Evolutionary conservation across 495 filamentous ascomycete genomes (phyloP).

Genomic region (Neurospora sp.): DNA sequence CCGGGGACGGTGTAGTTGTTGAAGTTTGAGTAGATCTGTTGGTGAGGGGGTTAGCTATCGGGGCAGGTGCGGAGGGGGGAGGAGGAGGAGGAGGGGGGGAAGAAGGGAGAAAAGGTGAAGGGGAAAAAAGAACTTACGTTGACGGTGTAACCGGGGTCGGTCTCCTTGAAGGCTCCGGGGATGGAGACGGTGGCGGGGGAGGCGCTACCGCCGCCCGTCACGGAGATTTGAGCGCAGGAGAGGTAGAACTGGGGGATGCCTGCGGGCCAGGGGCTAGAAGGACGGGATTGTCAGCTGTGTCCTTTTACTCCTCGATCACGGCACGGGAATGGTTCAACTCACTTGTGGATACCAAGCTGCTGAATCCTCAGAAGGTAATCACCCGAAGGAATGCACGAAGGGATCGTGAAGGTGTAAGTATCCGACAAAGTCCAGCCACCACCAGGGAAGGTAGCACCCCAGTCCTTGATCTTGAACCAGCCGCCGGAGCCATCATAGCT

Average conservation of each 20-base stretch:
- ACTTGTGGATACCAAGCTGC: conserved; percentile 50
- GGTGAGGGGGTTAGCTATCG: background rate
- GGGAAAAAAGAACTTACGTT: conserved; percentile 14
- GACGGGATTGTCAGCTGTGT: too few species aligned
- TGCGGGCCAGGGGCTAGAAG: conserved; percentile 25
- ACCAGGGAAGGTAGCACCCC: conserved; percentile 29
- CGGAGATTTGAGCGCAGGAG: conserved; percentile 48
- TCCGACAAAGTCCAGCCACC: conserved; percentile 24
- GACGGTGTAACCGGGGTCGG: conserved; percentile 45
- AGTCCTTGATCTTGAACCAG: conserved; percentile 48
- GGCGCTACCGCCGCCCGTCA: conserved; percentile 42
- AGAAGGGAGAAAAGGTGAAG: background rate
- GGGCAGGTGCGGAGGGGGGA: background rate
- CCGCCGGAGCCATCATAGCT: conserved; percentile 41
- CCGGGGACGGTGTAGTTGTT: conserved; percentile 22
- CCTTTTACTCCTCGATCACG: background rate
- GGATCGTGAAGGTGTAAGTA: conserved; percentile 45
- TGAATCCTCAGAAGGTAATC: conserved; percentile 56
- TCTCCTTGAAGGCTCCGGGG: conserved; percentile 44
- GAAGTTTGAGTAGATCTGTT: conserved; percentile 22
- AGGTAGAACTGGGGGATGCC: conserved; percentile 46
- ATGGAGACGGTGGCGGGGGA: conserved; percentile 41
- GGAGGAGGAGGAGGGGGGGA: background rate
- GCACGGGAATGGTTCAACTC: background rate
- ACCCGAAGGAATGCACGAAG: conserved; percentile 41